These are phyloP conservation scores for Amorphotheca resinae DNA, from an alignment of 495 filamentous ascomycete genomes.

Conservation along the genomic window DNA sequence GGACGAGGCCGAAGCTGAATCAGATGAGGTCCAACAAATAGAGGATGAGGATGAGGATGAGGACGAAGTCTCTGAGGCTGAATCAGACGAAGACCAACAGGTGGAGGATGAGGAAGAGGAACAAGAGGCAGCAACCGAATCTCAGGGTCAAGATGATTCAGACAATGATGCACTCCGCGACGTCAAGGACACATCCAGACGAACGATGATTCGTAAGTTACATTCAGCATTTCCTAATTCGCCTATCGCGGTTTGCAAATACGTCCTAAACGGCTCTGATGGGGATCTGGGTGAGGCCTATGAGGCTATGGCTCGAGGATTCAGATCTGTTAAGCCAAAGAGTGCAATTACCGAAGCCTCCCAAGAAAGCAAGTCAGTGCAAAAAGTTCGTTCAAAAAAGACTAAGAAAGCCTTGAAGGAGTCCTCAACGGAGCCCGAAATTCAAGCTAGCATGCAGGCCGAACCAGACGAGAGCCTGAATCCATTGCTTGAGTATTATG, in stretches of 20 bases:
- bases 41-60: not conserved
- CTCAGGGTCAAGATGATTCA: not conserved
- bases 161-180: constrained; percentile 6
- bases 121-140: not conserved
- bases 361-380: not conserved
- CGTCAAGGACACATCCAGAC: not conserved
- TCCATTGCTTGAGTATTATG: constrained; percentile 23
- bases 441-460: not conserved
- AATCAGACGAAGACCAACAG: not conserved
- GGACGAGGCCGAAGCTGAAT: constrained; percentile 1
- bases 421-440: constrained; percentile 5
- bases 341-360: constrained; percentile 11
- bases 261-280: constrained; percentile 9
- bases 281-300: constrained; percentile 15
- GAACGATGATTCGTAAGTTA: constrained; percentile 19
- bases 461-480: constrained; percentile 5
- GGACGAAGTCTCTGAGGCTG: no score
- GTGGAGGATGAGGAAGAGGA: no score
- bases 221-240: constrained; percentile 22
- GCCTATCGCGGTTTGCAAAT: constrained; percentile 15
- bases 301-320: constrained; percentile 14
- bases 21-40: not conserved
- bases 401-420: not conserved
- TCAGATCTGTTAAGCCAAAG: constrained; percentile 10
- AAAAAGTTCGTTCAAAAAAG: constrained; percentile 8